Conservation (phyloP, 2,329 filamentous ascomycete genomes). For the Nemania bipapillata region DNA sequence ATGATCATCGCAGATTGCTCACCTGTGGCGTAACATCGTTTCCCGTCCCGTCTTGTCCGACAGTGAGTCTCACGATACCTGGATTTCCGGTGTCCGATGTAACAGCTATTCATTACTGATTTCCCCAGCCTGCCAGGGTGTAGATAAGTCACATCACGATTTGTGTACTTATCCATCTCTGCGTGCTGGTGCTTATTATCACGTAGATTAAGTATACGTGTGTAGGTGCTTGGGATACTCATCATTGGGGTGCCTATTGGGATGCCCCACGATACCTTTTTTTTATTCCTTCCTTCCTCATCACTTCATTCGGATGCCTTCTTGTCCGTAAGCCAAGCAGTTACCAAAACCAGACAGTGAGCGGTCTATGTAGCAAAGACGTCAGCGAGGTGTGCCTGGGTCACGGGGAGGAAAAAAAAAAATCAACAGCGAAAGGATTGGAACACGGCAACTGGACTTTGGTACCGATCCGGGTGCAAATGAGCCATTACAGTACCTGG, state of each 20-base stretch:
- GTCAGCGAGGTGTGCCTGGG: constrained; percentile 1
- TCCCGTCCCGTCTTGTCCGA: constrained; percentile 29
- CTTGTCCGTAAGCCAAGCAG: constrained; percentile 4
- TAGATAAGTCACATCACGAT: constrained; percentile 1
- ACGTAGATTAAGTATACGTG: neutral
- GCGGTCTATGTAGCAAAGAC: neutral
- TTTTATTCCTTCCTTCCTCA: no score
- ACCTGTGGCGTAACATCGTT: constrained; percentile 38
- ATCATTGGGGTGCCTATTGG: neutral
- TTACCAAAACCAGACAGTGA: neutral
- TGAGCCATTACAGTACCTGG: constrained; percentile 2
- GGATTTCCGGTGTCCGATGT: constrained; percentile 5
- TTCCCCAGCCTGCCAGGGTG: neutral
- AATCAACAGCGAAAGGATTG: neutral
- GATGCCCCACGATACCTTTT: constrained; percentile 2
- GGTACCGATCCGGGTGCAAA: neutral
- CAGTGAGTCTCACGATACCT: constrained; percentile 30
- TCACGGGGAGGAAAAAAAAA: neutral
- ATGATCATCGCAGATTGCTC: constrained; percentile 17
- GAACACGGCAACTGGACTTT: neutral
- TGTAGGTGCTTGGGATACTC: neutral
- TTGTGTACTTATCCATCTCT: neutral
- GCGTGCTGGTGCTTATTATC: neutral
- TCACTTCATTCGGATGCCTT: neutral
- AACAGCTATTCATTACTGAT: neutral